Conservation (phyloP, 129 eudicot genomes). For the Pseudognaphalium luteoalbum region DNA sequence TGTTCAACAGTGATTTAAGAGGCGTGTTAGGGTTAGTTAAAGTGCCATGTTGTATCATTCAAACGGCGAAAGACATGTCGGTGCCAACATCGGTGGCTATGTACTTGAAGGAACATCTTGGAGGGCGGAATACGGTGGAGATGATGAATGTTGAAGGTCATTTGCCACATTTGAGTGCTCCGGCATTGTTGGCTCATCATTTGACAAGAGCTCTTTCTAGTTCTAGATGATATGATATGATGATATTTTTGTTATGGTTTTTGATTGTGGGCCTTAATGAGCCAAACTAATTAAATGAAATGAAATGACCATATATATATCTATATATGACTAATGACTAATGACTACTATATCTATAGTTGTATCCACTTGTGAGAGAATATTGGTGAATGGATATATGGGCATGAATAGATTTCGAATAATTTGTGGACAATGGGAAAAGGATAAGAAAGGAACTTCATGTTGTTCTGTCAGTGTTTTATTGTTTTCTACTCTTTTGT, state of each 20-base stretch:
- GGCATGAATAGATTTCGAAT: conserved; percentile 34
- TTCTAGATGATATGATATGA: conserved; percentile 32
- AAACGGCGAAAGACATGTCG: conserved; percentile 81
- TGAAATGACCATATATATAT: not conserved
- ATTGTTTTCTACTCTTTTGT: not conserved
- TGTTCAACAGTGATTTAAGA: conserved; percentile 72
- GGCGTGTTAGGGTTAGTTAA: conserved; percentile 68
- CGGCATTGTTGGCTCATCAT: conserved; percentile 59
- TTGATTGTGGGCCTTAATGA: conserved; percentile 25
- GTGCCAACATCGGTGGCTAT: conserved; percentile 83
- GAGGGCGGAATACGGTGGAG: conserved; percentile 85
- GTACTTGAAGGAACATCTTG: conserved; percentile 78
- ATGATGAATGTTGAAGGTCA: conserved; percentile 85
- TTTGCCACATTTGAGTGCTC: conserved; percentile 88
- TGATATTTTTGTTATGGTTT: not conserved
- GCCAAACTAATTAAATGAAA: conserved; percentile 17
- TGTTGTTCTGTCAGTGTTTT: conserved; percentile 27
- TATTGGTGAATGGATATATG: conserved; percentile 28
- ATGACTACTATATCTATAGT: conserved; percentile 18
- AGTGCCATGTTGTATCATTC: conserved; percentile 85
- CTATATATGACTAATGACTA: too few species aligned
- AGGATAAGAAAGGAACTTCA: conserved; percentile 34
- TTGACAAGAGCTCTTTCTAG: conserved; percentile 55
- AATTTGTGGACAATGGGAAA: conserved; percentile 42
- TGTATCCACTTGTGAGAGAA: conserved; percentile 11